These are phyloP conservation scores for Fusarium gaditjirri DNA, from an alignment of 2,329 filamentous ascomycete genomes.

Conservation along the genomic window DNA sequence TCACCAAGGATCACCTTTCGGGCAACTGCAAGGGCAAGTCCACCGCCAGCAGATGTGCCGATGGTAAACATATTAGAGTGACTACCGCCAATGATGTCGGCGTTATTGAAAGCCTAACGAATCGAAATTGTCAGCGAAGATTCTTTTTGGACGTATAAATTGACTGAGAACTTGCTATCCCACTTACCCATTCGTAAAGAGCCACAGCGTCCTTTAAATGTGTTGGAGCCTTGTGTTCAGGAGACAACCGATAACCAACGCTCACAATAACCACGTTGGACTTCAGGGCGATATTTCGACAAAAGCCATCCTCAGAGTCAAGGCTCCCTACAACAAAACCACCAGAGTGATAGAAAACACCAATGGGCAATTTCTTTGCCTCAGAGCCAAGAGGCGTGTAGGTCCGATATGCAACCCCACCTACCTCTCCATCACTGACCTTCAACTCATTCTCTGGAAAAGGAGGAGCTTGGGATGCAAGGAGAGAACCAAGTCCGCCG, in stretches of 20 bases:
- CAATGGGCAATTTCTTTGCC: not conserved
- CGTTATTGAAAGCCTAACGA: not conserved
- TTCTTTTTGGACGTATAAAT: fast-evolving
- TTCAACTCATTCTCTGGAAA: not conserved
- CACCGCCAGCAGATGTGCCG: not conserved
- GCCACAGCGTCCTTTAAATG: not conserved
- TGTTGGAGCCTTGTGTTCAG: not conserved
- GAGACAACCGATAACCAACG: not conserved
- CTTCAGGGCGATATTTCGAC: not conserved
- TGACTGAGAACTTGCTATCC: fast-evolving
- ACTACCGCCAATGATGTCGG: not conserved
- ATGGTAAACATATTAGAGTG: not conserved
- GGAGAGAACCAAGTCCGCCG: not conserved
- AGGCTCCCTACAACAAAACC: not conserved
- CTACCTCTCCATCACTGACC: not conserved
- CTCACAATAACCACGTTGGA: not conserved
- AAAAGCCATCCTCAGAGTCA: not conserved
- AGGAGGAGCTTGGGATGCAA: not conserved
- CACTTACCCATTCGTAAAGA: not conserved
- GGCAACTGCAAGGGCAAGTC: not conserved
- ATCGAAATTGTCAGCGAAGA: fast-evolving
- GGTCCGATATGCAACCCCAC: not conserved
- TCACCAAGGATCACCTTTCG: not conserved
- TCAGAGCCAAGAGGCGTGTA: not conserved
- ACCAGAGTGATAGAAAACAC: not conserved